Conservation (phyloP, 345 rosid genomes). For the Jatropha curcas region DNA sequence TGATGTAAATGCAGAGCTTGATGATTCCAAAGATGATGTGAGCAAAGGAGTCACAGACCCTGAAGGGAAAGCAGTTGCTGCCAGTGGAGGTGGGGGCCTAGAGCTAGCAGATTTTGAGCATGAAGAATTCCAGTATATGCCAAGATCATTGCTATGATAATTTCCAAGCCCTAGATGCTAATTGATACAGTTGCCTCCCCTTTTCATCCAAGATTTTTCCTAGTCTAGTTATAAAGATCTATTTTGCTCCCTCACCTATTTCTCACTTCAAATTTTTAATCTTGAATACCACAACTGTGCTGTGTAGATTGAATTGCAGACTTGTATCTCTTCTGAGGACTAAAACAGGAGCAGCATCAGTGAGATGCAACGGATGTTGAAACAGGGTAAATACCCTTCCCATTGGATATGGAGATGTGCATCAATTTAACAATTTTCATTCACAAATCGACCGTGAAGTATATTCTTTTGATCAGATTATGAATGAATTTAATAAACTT, state of each 20-base stretch:
- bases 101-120: slow-evolving; percentile 48
- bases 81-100: slow-evolving; percentile 61
- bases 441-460: neutral
- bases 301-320: slow-evolving; percentile 23
- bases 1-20: slow-evolving; percentile 45
- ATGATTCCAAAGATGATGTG: slow-evolving; percentile 33
- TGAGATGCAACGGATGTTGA: neutral
- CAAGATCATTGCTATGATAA: slow-evolving; percentile 66
- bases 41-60: slow-evolving; percentile 41
- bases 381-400: neutral
- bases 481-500: no score
- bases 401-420: neutral
- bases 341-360: slow-evolving; percentile 1
- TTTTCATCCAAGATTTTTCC: no score
- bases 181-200: neutral
- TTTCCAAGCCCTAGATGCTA: neutral
- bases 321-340: neutral
- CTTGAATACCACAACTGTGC: neutral
- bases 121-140: slow-evolving; percentile 30
- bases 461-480: no score
- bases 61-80: slow-evolving; percentile 43
- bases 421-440: neutral
- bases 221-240: neutral
- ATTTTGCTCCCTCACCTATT: neutral
- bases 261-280: neutral